These are phyloP conservation scores for Canavalia gladiata DNA, from an alignment of 306 rosid genomes.

Conservation along the genomic window DNA sequence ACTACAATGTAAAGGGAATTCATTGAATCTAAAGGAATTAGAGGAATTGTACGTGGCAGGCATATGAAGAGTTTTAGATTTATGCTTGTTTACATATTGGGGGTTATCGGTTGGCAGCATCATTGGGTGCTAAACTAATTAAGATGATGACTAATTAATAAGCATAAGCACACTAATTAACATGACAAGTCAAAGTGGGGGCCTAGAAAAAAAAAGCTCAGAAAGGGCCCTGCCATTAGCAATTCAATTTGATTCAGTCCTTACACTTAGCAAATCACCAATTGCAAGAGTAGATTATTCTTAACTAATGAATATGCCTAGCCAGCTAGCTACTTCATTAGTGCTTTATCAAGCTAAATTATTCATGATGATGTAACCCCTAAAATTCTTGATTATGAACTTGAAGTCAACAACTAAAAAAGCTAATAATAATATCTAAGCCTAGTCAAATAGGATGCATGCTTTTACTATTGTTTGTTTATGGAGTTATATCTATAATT, in stretches of 20 bases:
- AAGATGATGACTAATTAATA: neutral
- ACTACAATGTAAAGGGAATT: neutral
- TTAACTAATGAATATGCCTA: slow-evolving; percentile 24
- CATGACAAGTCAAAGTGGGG: neutral
- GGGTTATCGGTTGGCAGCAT: neutral
- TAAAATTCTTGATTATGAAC: neutral
- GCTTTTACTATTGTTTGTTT: neutral
- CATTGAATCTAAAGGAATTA: slow-evolving; percentile 2
- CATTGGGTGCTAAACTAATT: neutral
- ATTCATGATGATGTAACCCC: slow-evolving; percentile 27
- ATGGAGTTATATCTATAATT: neutral
- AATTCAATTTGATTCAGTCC: slow-evolving; percentile 32
- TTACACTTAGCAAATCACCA: slow-evolving; percentile 30
- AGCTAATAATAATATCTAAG: slow-evolving; percentile 16
- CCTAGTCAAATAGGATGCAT: slow-evolving; percentile 3
- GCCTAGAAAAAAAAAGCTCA: neutral
- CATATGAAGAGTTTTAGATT: neutral
- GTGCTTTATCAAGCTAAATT: slow-evolving; percentile 31
- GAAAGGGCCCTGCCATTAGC: neutral
- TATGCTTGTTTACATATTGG: neutral
- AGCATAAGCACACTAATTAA: neutral
- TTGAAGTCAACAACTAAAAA: slow-evolving; percentile 30
- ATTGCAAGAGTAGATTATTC: neutral
- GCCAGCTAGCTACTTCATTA: neutral
- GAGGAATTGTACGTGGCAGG: neutral